Percentiles rank a stretch among this genome's conserved stretches.
Conservation (phyloP, 768 basidiomycete species). For the Amanita exitialis region DNA sequence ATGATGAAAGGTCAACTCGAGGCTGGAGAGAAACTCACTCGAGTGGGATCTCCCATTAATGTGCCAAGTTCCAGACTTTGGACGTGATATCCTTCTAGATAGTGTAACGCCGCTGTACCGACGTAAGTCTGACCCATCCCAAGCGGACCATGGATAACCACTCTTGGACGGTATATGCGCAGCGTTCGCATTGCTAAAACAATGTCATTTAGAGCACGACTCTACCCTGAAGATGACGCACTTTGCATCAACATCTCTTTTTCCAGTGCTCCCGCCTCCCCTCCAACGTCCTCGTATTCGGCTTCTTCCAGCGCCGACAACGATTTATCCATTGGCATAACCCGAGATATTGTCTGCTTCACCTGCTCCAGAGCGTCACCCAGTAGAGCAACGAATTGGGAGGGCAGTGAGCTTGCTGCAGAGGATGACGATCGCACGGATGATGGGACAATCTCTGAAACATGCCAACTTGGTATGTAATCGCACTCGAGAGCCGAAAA, state of each 20-base stretch:
- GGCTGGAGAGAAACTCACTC: slow-evolving; percentile 40
- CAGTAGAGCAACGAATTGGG: slow-evolving; percentile 76
- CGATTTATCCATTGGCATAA: slow-evolving; percentile 75
- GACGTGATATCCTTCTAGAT: slow-evolving; percentile 91
- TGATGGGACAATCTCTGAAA: slow-evolving; percentile 83
- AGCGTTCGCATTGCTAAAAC: slow-evolving; percentile 79
- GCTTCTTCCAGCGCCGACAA: slow-evolving; percentile 89
- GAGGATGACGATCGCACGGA: slow-evolving; percentile 88
- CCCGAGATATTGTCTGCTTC: slow-evolving; percentile 59
- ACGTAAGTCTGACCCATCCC: slow-evolving; percentile 93
- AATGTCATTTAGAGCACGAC: neutral
- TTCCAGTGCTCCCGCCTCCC: slow-evolving; percentile 76
- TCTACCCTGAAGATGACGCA: slow-evolving; percentile 23
- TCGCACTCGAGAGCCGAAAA: neutral
- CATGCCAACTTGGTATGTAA: slow-evolving; percentile 5
- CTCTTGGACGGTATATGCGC: slow-evolving; percentile 81
- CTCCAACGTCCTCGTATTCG: slow-evolving; percentile 73
- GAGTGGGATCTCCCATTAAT: slow-evolving; percentile 78
- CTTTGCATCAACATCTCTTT: slow-evolving; percentile 84
- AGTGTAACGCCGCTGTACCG: slow-evolving; percentile 85
- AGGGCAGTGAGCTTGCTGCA: slow-evolving; percentile 73
- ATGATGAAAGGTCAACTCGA: neutral
- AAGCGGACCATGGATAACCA: slow-evolving; percentile 67
- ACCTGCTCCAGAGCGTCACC: slow-evolving; percentile 57
- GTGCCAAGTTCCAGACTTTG: slow-evolving; percentile 90